Evolutionary conservation across 192 early-diverging fungal species (phyloP).

Genomic region (Chytriomyces sp.): DNA sequence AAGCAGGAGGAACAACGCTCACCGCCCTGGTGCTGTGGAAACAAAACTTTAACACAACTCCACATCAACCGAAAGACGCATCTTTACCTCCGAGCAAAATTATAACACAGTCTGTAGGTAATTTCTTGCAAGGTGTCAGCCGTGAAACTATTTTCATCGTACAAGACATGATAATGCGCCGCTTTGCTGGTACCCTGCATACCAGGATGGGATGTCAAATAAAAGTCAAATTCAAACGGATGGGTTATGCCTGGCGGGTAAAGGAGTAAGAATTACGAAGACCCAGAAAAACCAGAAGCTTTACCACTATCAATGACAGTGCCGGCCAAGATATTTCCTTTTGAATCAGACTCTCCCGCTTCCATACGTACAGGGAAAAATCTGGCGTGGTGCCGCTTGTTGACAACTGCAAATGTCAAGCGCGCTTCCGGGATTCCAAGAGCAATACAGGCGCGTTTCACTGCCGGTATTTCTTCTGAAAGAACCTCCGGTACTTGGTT

Average conservation of each 20-base stretch:
- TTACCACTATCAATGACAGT: slow-evolving; percentile 49
- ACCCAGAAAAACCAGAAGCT: slow-evolving; percentile 26
- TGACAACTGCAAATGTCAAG: slow-evolving; percentile 70
- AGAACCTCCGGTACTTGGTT: slow-evolving; percentile 74
- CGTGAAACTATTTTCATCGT: slow-evolving; percentile 51
- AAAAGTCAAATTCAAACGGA: slow-evolving; percentile 48
- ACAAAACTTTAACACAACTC: slow-evolving; percentile 22
- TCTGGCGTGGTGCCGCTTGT: slow-evolving; percentile 81
- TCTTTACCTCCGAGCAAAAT: slow-evolving; percentile 36
- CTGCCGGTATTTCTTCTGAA: slow-evolving; percentile 70
- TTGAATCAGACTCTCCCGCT: slow-evolving; percentile 35
- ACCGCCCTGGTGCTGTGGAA: slow-evolving; percentile 50
- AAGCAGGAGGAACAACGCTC: slow-evolving; percentile 55
- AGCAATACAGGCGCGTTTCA: slow-evolving; percentile 55
- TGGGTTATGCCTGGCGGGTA: slow-evolving; percentile 33
- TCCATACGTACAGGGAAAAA: slow-evolving; percentile 54
- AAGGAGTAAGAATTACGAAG: neutral
- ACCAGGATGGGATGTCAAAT: slow-evolving; percentile 42
- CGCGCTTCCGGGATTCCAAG: slow-evolving; percentile 19
- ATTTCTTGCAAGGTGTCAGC: slow-evolving; percentile 52
- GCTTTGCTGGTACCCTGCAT: slow-evolving; percentile 51
- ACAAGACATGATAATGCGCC: slow-evolving; percentile 54
- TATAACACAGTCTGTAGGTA: slow-evolving; percentile 40
- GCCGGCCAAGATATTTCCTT: slow-evolving; percentile 55
- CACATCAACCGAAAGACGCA: slow-evolving; percentile 1